Evolutionary conservation across 805 yeast genomes (phyloP).

Genomic region (Metschnikowia amazonensis): DNA sequence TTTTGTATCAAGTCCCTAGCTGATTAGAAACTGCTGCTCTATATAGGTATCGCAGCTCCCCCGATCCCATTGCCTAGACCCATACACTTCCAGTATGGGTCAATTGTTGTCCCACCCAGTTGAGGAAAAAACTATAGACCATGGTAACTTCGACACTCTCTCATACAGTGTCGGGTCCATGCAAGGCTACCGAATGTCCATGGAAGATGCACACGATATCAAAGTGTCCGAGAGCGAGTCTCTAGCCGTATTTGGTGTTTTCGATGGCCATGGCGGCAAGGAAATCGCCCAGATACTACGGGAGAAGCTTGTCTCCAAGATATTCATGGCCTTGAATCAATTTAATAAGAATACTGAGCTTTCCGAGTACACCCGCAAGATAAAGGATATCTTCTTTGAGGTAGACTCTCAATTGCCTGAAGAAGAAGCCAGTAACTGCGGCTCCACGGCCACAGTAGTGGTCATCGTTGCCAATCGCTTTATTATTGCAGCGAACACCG

Average conservation of each 20-base stretch:
- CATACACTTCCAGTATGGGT: slow-evolving; percentile 47
- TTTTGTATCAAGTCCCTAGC: neutral
- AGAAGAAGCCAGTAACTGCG: slow-evolving; percentile 30
- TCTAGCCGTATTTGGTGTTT: slow-evolving; percentile 59
- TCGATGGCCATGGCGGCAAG: slow-evolving; percentile 82
- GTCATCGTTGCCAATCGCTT: slow-evolving; percentile 28
- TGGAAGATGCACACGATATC: slow-evolving; percentile 73
- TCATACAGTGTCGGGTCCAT: slow-evolving; percentile 66
- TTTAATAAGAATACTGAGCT: slow-evolving; percentile 8
- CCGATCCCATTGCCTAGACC: neutral
- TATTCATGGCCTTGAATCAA: slow-evolving; percentile 29
- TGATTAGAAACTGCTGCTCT: neutral
- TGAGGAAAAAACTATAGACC: slow-evolving; percentile 59
- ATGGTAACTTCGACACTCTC: slow-evolving; percentile 41
- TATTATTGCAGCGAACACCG: slow-evolving; percentile 64
- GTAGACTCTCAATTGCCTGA: slow-evolving; percentile 33
- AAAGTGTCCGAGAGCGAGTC: slow-evolving; percentile 41
- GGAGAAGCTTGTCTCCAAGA: slow-evolving; percentile 34
- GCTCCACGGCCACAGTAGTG: slow-evolving; percentile 40
- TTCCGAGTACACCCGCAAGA: slow-evolving; percentile 16
- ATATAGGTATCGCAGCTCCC: neutral
- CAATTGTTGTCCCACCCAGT: slow-evolving; percentile 71
- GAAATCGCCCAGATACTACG: slow-evolving; percentile 55
- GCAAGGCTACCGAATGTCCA: slow-evolving; percentile 73
- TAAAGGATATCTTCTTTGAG: slow-evolving; percentile 34